phyloP scores from a whole-genome alignment of 179 eudicot species.

The Silene noctiflora region DNA sequence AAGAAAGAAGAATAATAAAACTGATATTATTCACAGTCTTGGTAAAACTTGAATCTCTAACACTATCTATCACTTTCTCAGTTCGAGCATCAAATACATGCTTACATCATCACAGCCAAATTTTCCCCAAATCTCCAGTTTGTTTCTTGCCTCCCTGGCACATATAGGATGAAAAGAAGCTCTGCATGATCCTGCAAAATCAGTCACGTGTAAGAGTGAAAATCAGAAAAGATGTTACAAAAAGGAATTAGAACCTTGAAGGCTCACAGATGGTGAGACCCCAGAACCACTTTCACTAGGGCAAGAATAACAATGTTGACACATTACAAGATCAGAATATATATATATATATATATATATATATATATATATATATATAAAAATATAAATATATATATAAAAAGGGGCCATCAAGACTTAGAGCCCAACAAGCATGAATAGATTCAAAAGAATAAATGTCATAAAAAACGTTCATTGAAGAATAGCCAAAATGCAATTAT shows the following conservation, averaged over 20 bases:
- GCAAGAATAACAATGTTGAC: neutral
- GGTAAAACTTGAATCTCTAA: neutral
- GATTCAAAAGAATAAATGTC: neutral
- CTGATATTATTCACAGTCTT: neutral
- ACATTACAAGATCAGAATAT: neutral
- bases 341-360: too few relatives aligned
- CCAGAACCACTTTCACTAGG: neutral
- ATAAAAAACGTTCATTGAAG: neutral
- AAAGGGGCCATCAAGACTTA: neutral
- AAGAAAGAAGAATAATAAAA: neutral
- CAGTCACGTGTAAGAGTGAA: neutral
- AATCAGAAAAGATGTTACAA: neutral
- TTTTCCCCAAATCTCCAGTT: constrained; percentile 96
- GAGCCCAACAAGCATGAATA: neutral
- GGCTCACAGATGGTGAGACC: neutral
- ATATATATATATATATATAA: too few relatives aligned
- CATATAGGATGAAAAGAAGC: constrained; percentile 92
- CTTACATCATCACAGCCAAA: constrained; percentile 94
- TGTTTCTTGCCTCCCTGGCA: constrained; percentile 88
- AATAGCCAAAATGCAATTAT: neutral
- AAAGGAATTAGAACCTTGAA: neutral
- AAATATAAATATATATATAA: too few relatives aligned
- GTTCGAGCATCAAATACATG: constrained; percentile 12
- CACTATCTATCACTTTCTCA: constrained; percentile 7
- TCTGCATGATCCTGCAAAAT: constrained; percentile 76